Evolutionary conservation across 257 asterid genomes (phyloP).

Genomic region (Capsicum baccatum): DNA sequence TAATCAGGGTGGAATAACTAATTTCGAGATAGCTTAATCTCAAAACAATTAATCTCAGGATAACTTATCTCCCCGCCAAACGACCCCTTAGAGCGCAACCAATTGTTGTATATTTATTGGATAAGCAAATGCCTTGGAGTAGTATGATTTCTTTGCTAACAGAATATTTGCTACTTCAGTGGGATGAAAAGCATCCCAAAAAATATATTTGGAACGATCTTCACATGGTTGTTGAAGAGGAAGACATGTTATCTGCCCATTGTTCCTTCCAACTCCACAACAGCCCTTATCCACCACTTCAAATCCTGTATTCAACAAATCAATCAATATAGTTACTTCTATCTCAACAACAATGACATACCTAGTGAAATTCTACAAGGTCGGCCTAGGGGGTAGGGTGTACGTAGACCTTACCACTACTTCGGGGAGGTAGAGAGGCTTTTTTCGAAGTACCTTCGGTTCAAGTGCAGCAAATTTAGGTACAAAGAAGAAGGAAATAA

Average conservation of each 20-base stretch:
- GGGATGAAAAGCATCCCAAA: slow-evolving; percentile 97
- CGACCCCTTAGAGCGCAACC: slow-evolving; percentile 52
- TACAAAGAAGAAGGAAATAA: too few relatives aligned
- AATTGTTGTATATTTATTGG: slow-evolving; percentile 83
- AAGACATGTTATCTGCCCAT: slow-evolving; percentile 89
- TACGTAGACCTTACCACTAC: too few relatives aligned
- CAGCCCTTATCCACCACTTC: slow-evolving; percentile 84
- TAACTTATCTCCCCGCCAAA: too few relatives aligned
- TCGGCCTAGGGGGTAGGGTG: too few relatives aligned
- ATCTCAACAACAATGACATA: too few relatives aligned
- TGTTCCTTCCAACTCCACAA: slow-evolving; percentile 89
- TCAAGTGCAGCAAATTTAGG: too few relatives aligned
- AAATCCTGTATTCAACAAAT: slow-evolving; percentile 54
- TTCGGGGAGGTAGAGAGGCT: too few relatives aligned
- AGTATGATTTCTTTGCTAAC: slow-evolving; percentile 72
- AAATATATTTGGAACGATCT: slow-evolving; percentile 61
- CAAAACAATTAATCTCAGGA: too few relatives aligned
- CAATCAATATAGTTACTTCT: neutral
- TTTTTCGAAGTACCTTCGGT: too few relatives aligned
- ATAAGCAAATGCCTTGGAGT: slow-evolving; percentile 60
- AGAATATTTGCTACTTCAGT: slow-evolving; percentile 80
- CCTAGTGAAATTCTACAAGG: too few relatives aligned
- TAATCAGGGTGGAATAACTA: too few relatives aligned
- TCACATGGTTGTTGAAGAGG: slow-evolving; percentile 76
- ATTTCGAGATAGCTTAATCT: too few relatives aligned